Evolutionary conservation across 2,329 filamentous ascomycete species (phyloP).

Genomic region (Fusarium sp.): DNA sequence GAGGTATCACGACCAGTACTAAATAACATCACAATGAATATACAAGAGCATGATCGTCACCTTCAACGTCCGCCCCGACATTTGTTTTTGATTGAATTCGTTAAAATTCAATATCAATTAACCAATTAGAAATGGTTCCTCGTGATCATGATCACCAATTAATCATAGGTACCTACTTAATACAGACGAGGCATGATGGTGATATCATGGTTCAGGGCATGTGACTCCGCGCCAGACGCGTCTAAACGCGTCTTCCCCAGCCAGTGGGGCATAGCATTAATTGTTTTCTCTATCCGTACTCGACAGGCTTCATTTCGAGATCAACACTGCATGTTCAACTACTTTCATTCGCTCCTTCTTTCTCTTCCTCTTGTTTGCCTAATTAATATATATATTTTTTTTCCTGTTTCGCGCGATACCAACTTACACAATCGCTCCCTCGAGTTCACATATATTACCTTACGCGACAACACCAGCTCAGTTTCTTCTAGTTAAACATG

Average conservation of each 20-base stretch:
- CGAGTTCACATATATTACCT: neutral
- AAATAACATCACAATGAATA: neutral
- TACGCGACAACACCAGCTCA: neutral
- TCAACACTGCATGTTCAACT: neutral
- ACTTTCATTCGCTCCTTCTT: neutral
- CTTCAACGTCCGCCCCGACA: too few species aligned
- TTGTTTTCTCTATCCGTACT: neutral
- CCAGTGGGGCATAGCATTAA: constrained; percentile 28
- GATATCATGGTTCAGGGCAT: constrained; percentile 39
- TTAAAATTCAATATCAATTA: fast-evolving
- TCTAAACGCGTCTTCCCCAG: constrained; percentile 26
- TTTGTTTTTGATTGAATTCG: fast-evolving
- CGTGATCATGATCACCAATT: too few species aligned
- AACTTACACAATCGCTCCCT: fast-evolving
- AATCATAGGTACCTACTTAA: neutral
- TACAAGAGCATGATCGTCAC: neutral
- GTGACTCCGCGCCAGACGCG: constrained; percentile 41
- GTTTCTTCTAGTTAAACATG: constrained; percentile 16
- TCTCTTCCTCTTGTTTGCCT: neutral
- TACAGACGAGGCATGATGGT: neutral
- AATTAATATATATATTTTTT: neutral
- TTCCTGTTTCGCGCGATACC: fast-evolving
- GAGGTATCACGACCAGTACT: neutral
- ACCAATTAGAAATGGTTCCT: neutral
- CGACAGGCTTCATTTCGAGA: neutral